Conservation (phyloP, 75 land plant genomes). For the Cunninghamia lanceolata region DNA sequence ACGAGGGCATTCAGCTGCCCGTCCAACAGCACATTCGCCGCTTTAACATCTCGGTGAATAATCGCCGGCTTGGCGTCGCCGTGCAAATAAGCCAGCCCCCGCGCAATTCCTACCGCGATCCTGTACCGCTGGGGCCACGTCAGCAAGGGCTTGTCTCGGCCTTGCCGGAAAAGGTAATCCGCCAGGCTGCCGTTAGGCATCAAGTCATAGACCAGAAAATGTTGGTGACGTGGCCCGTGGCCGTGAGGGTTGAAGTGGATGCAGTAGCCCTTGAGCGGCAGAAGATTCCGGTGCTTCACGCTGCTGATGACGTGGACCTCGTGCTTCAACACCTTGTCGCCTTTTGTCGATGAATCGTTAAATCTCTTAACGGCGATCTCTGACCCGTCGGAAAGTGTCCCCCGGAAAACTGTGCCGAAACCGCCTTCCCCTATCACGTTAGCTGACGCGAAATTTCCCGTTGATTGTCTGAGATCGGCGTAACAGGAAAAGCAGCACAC, state of each 20-base stretch:
- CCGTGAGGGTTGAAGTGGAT: neutral
- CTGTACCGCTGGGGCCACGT: neutral
- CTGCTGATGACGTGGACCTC: conserved; percentile 37
- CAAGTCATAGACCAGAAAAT: conserved; percentile 16
- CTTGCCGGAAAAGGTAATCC: neutral
- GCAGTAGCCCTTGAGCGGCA: conserved; percentile 33
- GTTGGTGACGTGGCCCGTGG: neutral
- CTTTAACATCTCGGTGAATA: conserved; percentile 42
- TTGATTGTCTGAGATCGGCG: neutral
- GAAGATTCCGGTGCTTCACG: conserved; percentile 46
- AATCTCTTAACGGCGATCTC: conserved; percentile 36
- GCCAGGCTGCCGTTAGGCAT: conserved; percentile 16
- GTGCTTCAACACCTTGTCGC: conserved; percentile 17
- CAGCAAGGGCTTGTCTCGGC: neutral
- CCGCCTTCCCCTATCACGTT: conserved; percentile 46
- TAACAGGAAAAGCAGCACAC: neutral
- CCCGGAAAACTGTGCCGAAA: conserved; percentile 40
- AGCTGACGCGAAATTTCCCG: conserved; percentile 22
- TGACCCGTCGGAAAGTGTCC: conserved; percentile 25
- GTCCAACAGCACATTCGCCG: conserved; percentile 37
- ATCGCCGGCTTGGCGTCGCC: conserved; percentile 33
- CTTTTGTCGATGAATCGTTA: conserved; percentile 12
- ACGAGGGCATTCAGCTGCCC: conserved; percentile 25
- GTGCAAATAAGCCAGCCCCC: conserved; percentile 36
- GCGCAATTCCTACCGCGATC: conserved; percentile 33